Evolutionary conservation across 148 eudicot species (phyloP), one percentile per base, ranked within the genome.

Genomic region (Limonium bicolor): DNA sequence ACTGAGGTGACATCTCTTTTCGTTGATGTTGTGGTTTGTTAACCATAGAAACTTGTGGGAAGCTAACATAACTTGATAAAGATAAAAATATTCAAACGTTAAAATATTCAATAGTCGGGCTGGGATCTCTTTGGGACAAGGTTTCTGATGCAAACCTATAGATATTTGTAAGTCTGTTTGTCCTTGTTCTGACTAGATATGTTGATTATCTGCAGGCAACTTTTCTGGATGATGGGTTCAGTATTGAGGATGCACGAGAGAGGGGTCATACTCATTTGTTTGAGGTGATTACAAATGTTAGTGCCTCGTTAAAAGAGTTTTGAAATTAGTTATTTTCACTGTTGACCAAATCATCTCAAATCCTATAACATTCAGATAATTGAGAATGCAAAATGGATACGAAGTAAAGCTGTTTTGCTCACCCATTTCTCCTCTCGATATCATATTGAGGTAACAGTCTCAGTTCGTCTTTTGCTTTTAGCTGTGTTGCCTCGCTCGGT

Each of bases 361-460:
- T 46, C 8, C 51, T 38, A 16, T 35, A 42, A 53, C 24, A 22
- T 58, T 58, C 88, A 87, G 96, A 78, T 87, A 35, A 62, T 82
- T 14, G 88, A 82, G 36, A 71, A 82, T 60, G 80, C 96, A 26
- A 43, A 76, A 46, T 87, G 96, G 96, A 82, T 87, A 16, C 77
- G 94, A 46, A 87, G 76, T 60, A 78, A 76, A 64, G 43, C 85
- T 37, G 34, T 87, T 41, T 7, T 82, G 44, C 56, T 87, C 68
- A 87, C 94, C 32, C 96, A 87, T 65, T 87, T 87, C 58, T 87
- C 96, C n/a, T 59, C 96, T 20, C 94, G 96, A 27, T 82, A 87
- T 56, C 68, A 67, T 48, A 48, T 74, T 34, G 90, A 87, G 96
- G 96, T 87, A 78, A 61, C 29, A n/a, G n/a, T n/a, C n/a, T n/a